Conservation (phyloP, 441 rosid genomes). For the California macrophylla region DNA sequence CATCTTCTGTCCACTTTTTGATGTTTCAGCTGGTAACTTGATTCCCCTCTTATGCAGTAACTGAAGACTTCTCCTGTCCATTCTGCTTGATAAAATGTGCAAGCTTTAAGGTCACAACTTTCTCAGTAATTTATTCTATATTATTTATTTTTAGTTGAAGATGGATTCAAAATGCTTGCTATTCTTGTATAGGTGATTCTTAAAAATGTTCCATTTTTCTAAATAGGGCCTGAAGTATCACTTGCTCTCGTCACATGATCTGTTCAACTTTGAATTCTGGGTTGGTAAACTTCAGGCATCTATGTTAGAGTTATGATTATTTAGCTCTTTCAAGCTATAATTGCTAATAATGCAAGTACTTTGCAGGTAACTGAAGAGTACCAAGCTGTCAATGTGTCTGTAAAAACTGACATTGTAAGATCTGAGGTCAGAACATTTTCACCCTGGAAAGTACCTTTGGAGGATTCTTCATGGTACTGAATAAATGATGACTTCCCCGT, state of each 20-base stretch:
- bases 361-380: slow-evolving; percentile 77
- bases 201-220: slow-evolving; percentile 16
- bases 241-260: slow-evolving; percentile 83
- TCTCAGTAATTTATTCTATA: neutral
- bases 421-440: slow-evolving; percentile 59
- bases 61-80: slow-evolving; percentile 97
- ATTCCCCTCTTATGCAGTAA: slow-evolving; percentile 49
- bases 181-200: slow-evolving; percentile 6
- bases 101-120: slow-evolving; percentile 69
- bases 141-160: neutral
- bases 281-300: slow-evolving; percentile 78
- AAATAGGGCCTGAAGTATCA: slow-evolving; percentile 76
- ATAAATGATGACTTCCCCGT: neutral
- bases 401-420: slow-evolving; percentile 65
- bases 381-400: slow-evolving; percentile 86
- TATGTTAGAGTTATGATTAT: slow-evolving; percentile 14
- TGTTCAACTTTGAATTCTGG: slow-evolving; percentile 94
- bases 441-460: slow-evolving; percentile 12
- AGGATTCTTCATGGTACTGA: slow-evolving; percentile 11
- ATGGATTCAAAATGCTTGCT: slow-evolving; percentile 15
- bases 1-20: slow-evolving; percentile 9
- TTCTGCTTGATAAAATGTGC: slow-evolving; percentile 91
- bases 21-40: slow-evolving; percentile 16
- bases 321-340: slow-evolving; percentile 16
- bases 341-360: slow-evolving; percentile 16